Base-by-base conservation (phyloP, 768 basidiomycete species). In the Paxillus ammoniavirescens region DNA sequence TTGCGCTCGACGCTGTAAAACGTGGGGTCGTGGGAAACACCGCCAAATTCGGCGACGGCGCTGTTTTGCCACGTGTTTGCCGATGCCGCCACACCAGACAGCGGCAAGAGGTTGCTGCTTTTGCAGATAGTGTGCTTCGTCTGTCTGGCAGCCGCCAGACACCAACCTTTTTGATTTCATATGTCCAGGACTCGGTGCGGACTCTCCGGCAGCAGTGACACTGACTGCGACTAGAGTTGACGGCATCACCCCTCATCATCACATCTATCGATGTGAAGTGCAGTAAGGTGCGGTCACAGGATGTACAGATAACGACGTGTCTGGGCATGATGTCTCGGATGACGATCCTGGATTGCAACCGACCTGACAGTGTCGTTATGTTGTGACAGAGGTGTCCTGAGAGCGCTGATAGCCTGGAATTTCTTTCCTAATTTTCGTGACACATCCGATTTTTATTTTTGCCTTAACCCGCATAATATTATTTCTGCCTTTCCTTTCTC, bases 21-120 rank as follows among this genome's bases (percentile, higher is more conserved):
- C 72, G 73, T 73, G 72, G 73, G 64, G 64, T 60, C 73, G 72
- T 73, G 72, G 61, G 72, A 75, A 66, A 53, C 5, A 14, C 48
- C 52, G 53, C 57, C 52, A 35, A 36, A 28, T 31, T 49, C 36
- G 53, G 52, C 42, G 42, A 41, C 44, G 44, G 47, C 10, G 47
- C 48, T 10, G 38, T 43, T 49, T 52, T 17, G 51, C 47, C 49
- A 42, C 48, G n/a, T 47, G 12, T 23, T 9, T 21, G 23, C 33
- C 47, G 23, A 26, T 6, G 26, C n/a, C n/a, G 26, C 26, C 26
- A 21, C 21, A 21, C 21, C 26, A 26, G 26, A 26, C 26, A 26
- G 26, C 6, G 26, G 26, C 26, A 26, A n/a, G n/a, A n/a, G n/a
- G n/a, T 26, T 26, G 26, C 43, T 60, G 7, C 30, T 47, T 40